A percentile compares a stretch with the other conserved stretches of the same genome.
Evolutionary conservation across 306 rosid genomes (phyloP).

Genomic region (Castanopsis chinensis): DNA sequence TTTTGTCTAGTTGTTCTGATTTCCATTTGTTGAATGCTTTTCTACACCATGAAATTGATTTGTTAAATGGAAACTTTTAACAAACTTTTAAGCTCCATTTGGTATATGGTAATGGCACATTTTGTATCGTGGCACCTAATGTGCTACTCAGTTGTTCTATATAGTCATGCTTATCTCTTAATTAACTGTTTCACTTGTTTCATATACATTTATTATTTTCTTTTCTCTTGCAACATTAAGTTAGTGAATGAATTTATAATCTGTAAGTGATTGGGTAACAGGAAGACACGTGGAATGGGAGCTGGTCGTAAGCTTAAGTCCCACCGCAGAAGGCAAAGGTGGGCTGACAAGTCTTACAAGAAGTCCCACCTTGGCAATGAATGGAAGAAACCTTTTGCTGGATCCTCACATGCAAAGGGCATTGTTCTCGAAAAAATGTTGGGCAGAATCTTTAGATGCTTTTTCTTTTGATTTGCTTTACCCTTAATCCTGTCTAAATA

Average conservation of each 20-base stretch:
- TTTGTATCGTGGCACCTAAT: neutral
- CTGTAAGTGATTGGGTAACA: constrained; percentile 12
- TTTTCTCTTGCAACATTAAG: neutral
- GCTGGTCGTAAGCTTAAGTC: constrained; percentile 67
- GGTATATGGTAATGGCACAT: neutral
- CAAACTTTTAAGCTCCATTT: neutral
- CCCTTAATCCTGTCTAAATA: neutral
- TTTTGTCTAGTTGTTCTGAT: neutral
- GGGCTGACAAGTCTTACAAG: constrained; percentile 69
- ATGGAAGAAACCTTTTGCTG: constrained; percentile 70
- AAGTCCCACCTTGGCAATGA: constrained; percentile 65
- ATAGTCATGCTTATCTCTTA: neutral
- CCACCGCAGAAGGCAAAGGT: constrained; percentile 66
- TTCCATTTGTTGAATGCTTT: neutral
- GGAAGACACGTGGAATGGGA: constrained; percentile 68
- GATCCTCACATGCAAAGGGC: constrained; percentile 66
- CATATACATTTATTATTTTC: neutral
- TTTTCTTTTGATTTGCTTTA: neutral
- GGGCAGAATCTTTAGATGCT: constrained; percentile 6
- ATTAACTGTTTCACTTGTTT: neutral
- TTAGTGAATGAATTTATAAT: neutral
- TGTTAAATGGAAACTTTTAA: neutral
- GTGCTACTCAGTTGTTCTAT: neutral
- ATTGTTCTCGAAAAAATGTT: constrained; percentile 86
- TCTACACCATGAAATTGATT: neutral